Evolutionary conservation across 1,284 basidiomycete genomes (phyloP).

Genomic region (Puccinia hordei): DNA sequence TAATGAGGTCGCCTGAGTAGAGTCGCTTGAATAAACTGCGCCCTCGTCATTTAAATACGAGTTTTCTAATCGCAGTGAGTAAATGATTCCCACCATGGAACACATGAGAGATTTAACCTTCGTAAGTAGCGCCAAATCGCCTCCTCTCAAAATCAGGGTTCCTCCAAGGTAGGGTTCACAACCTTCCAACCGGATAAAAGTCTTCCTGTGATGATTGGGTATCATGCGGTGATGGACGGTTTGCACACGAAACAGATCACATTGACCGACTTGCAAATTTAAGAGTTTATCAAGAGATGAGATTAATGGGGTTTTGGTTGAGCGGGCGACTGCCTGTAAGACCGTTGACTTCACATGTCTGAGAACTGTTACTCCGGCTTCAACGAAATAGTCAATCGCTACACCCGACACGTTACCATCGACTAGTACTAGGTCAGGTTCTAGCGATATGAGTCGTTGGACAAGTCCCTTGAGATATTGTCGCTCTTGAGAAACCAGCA

Average conservation of each 20-base stretch:
- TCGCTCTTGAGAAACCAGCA: slow-evolving; percentile 88
- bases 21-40: slow-evolving; percentile 25
- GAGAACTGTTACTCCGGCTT: slow-evolving; percentile 86
- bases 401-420: slow-evolving; percentile 89
- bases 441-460: slow-evolving; percentile 80
- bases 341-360: slow-evolving; percentile 84
- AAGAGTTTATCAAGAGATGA: slow-evolving; percentile 93
- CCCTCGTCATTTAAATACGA: slow-evolving; percentile 87
- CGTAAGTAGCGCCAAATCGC: slow-evolving; percentile 73
- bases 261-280: slow-evolving; percentile 87
- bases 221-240: slow-evolving; percentile 92
- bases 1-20: background rate
- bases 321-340: slow-evolving; percentile 81
- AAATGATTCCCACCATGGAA: slow-evolving; percentile 85
- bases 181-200: slow-evolving; percentile 96
- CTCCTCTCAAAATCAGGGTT: slow-evolving; percentile 90
- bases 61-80: slow-evolving; percentile 88
- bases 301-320: slow-evolving; percentile 92
- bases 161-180: slow-evolving; percentile 88
- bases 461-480: slow-evolving; percentile 90
- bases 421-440: slow-evolving; percentile 89
- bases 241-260: slow-evolving; percentile 81
- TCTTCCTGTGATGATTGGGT: slow-evolving; percentile 79
- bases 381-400: slow-evolving; percentile 84
- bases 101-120: slow-evolving; percentile 88